Evolutionary conservation across 2,329 filamentous ascomycete species (phyloP), one percentile per base, ranked within the genome.

Genomic region (Cladophialophora yegresii): DNA sequence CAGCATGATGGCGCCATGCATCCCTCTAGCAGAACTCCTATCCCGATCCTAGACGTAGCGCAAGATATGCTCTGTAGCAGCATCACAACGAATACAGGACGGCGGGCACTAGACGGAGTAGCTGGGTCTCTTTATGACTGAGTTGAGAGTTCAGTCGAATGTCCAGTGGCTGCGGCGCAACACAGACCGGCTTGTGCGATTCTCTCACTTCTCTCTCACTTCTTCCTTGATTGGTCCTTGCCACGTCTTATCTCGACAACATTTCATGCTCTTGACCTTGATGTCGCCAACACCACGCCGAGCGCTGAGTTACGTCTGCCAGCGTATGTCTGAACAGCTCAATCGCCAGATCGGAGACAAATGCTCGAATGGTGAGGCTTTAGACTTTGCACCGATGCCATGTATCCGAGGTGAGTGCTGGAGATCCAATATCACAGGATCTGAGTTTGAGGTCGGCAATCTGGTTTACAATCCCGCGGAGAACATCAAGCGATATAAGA

Each of bases 401-500:
- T 20, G 6, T 13, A 30, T 49, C 45, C 26, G 45, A 58, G 8
- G 7, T 43, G 13, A 8, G 22, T 16, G 2, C 30, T 26, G 30
- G 12, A 40, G 32, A 20, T 55, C 16, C 20, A 12, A 16, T 54
- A 30, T 30, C 54, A 54, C 12, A 40, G n/a, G 55, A 59, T 60
- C 51, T 56, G 26, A 57, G 43, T 22, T 47, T 28, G 43, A 47
- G 23, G 57, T 64, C 58, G 62, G 32, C 40, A 57, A 61, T 64
- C 57, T 56, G 36, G 12, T 7, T 36, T n/a, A 13, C 16, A 28
- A 57, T 60, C 55, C 63, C 63, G 63, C 63, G 63, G 63, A 66
- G 63, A 66, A 62, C 23, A 51, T 47, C 32, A 28, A 56, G n/a
- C 22, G 45, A 56, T 63, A 59, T 60, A 57, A 22, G 32, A 8